phyloP scores from a whole-genome alignment of 2,329 filamentous ascomycete genomes.

The Pseudogymnoascus sp. region DNA sequence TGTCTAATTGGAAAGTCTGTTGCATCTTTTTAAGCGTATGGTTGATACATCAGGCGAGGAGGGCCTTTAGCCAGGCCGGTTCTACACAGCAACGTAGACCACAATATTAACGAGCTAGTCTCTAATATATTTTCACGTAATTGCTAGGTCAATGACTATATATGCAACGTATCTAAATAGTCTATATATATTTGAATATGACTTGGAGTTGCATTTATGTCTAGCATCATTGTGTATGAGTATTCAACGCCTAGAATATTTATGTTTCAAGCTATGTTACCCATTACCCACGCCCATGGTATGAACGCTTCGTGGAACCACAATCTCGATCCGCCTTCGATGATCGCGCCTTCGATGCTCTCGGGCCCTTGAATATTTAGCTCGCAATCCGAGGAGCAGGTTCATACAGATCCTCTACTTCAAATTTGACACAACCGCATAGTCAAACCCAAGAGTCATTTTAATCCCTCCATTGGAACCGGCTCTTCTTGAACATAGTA shows the following conservation, averaged over 20 bases:
- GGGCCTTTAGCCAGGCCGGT: not conserved
- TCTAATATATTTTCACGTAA: not conserved
- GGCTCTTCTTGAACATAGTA: conserved; percentile 30
- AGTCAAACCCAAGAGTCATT: not conserved
- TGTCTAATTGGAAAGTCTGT: not conserved
- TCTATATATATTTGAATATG: not conserved
- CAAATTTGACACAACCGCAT: not conserved
- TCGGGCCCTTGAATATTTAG: not conserved
- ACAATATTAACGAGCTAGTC: not conserved
- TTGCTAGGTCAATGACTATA: not conserved
- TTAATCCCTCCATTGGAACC: conserved; percentile 31
- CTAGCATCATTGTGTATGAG: not conserved
- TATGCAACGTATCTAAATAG: not conserved
- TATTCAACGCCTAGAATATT: not conserved
- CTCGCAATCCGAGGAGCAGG: not conserved
- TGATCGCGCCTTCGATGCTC: not conserved
- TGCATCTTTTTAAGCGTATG: not conserved
- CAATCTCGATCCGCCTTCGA: too few relatives aligned
- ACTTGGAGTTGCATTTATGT: not conserved
- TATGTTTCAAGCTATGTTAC: not conserved
- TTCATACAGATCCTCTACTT: too few relatives aligned
- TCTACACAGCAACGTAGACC: not conserved
- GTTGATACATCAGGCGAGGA: not conserved
- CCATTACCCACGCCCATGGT: not conserved
- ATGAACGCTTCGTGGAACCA: too few relatives aligned